Evolutionary conservation across 2,329 filamentous ascomycete species (phyloP).

Genomic region (Septoria linicola): DNA sequence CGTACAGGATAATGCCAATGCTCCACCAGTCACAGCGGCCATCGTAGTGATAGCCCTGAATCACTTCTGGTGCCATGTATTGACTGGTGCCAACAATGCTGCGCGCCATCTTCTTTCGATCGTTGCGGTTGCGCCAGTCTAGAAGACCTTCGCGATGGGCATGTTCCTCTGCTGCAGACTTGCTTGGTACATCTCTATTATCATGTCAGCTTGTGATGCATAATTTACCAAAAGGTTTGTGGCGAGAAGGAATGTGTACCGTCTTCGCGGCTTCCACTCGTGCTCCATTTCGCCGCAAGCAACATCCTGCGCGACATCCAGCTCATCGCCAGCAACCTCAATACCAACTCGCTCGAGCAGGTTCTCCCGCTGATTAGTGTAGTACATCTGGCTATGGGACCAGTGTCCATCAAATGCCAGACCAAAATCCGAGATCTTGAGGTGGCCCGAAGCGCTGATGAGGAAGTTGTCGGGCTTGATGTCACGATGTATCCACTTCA

Average conservation of each 20-base stretch:
- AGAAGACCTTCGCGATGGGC: constrained; percentile 38
- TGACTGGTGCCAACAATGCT: constrained; percentile 94
- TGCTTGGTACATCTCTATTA: background rate
- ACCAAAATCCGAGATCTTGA: constrained; percentile 96
- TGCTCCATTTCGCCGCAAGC: constrained; percentile 1
- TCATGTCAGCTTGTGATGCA: background rate
- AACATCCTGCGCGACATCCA: constrained; percentile 60
- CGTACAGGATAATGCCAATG: constrained; percentile 88
- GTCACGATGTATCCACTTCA: constrained; percentile 91
- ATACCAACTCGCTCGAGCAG: constrained; percentile 76
- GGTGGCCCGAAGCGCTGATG: constrained; percentile 79
- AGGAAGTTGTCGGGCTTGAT: constrained; percentile 98
- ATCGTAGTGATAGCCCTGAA: constrained; percentile 79
- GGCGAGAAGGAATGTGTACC: background rate
- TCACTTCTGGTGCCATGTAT: constrained; percentile 96
- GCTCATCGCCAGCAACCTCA: constrained; percentile 67
- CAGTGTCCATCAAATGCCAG: constrained; percentile 94
- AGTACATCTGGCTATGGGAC: constrained; percentile 86
- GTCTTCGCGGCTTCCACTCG: constrained; percentile 4
- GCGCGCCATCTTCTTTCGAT: constrained; percentile 69
- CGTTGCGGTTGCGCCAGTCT: constrained; percentile 47
- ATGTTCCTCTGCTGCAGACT: constrained; percentile 26
- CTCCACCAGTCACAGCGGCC: constrained; percentile 97
- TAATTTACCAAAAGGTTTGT: background rate
- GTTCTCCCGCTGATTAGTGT: constrained; percentile 76